Conservation (phyloP, 345 rosid genomes). For the Kernera saxatilis region DNA sequence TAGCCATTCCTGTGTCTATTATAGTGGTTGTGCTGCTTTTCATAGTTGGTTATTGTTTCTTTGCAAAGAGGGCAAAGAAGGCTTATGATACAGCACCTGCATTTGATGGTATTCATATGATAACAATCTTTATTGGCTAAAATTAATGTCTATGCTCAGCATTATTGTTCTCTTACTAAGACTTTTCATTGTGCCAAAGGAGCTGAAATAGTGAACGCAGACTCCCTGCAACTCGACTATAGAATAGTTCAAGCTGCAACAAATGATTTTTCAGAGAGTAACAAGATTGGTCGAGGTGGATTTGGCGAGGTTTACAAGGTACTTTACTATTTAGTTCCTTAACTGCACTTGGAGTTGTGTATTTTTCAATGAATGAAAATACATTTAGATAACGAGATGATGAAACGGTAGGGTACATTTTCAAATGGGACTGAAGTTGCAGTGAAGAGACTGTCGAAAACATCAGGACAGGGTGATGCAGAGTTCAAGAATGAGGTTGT, state of each 20-base stretch:
- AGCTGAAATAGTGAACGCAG: conserved; percentile 22
- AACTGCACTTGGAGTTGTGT: too few species aligned
- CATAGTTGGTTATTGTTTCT: conserved; percentile 20
- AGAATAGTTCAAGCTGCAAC: conserved; percentile 42
- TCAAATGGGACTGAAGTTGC: conserved; percentile 22
- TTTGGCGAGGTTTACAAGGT: conserved; percentile 69
- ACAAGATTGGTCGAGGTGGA: conserved; percentile 63
- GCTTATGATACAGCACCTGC: background rate
- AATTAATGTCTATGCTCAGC: too few species aligned
- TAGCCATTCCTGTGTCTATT: conserved; percentile 30
- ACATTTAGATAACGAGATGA: background rate
- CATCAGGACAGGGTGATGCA: conserved; percentile 25
- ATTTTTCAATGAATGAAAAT: background rate
- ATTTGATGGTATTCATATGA: conserved; percentile 37
- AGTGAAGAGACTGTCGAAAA: conserved; percentile 20
- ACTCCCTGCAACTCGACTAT: conserved; percentile 43
- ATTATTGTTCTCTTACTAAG: background rate
- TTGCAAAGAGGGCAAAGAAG: conserved; percentile 25
- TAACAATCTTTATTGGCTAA: too few species aligned
- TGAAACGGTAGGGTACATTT: conserved; percentile 10
- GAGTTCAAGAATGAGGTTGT: conserved; percentile 33
- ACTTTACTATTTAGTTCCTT: too few species aligned
- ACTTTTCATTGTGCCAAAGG: conserved; percentile 6
- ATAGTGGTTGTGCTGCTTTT: conserved; percentile 20
- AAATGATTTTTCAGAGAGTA: conserved; percentile 36